Evolutionary conservation across 1,284 basidiomycete genomes (phyloP).

Genomic region (Termitomyces sp.): DNA sequence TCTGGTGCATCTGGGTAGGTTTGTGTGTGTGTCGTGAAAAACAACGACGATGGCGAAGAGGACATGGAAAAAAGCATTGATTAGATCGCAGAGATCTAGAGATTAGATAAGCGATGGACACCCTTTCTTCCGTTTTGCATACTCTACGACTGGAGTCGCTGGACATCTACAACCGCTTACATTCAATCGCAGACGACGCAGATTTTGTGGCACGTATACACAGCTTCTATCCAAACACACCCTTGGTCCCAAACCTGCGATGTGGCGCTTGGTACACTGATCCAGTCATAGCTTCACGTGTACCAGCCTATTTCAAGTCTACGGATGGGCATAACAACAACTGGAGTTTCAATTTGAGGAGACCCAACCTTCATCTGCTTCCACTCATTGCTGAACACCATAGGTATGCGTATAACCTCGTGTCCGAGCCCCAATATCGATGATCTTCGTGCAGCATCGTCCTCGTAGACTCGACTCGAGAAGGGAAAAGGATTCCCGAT

Average conservation of each 20-base stretch:
- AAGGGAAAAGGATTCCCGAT: slow-evolving; percentile 94
- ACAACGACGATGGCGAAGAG: background rate
- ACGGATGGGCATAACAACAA: slow-evolving; percentile 90
- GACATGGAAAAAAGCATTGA: slow-evolving; percentile 9
- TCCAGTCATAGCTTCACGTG: slow-evolving; percentile 47
- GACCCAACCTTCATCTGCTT: slow-evolving; percentile 84
- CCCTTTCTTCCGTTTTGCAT: slow-evolving; percentile 30
- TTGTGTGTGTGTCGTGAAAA: slow-evolving; percentile 15
- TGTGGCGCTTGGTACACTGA: slow-evolving; percentile 95
- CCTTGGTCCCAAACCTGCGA: slow-evolving; percentile 82
- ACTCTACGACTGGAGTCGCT: slow-evolving; percentile 62
- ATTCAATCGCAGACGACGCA: slow-evolving; percentile 79
- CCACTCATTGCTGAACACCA: slow-evolving; percentile 46
- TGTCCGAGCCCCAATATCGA: background rate
- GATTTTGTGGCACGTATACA: slow-evolving; percentile 62
- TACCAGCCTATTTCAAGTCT: slow-evolving; percentile 90
- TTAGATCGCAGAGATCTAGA: slow-evolving; percentile 4
- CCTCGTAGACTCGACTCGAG: slow-evolving; percentile 88
- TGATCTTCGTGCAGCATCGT: slow-evolving; percentile 53
- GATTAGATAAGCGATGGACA: slow-evolving; percentile 8
- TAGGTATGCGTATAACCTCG: slow-evolving; percentile 45
- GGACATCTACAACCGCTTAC: slow-evolving; percentile 81
- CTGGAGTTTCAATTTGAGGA: slow-evolving; percentile 83
- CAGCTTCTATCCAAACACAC: slow-evolving; percentile 50
- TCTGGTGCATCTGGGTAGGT: slow-evolving; percentile 13